phyloP scores from a whole-genome alignment of 176 grass and related monocot genomes.

The Oryza brachyantha region DNA sequence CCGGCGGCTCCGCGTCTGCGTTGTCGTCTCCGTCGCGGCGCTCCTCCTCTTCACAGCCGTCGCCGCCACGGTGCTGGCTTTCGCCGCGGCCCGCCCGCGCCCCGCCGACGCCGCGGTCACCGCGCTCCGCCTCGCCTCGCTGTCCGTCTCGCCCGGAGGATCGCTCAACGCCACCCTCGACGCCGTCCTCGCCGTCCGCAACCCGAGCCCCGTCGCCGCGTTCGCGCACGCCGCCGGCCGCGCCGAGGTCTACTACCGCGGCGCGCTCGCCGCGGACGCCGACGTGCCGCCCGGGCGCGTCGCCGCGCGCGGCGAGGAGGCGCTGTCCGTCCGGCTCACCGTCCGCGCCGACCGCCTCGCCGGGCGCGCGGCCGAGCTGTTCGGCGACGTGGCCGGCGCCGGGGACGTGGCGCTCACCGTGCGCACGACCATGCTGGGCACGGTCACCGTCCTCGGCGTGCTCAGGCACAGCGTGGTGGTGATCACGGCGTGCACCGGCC shows the following conservation, averaged over 20 bases:
- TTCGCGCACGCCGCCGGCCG: slow-evolving; percentile 22
- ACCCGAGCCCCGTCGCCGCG: slow-evolving; percentile 17
- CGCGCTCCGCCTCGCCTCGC: neutral
- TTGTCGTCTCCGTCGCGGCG: neutral
- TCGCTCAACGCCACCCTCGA: slow-evolving; percentile 27
- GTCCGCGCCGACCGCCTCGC: slow-evolving; percentile 15
- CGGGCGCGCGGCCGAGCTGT: neutral
- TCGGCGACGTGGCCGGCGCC: neutral
- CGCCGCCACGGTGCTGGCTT: neutral
- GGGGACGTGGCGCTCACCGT: slow-evolving; percentile 13
- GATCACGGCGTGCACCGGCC: neutral
- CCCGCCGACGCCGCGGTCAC: neutral
- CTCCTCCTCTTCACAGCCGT: neutral
- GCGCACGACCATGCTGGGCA: slow-evolving; percentile 16
- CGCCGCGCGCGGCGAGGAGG: neutral
- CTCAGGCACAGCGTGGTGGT: slow-evolving; percentile 9
- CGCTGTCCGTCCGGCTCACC: neutral
- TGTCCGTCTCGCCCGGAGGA: slow-evolving; percentile 5
- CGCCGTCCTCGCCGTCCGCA: slow-evolving; percentile 22
- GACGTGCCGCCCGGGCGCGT: neutral
- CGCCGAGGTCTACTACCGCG: slow-evolving; percentile 37
- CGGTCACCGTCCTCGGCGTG: neutral
- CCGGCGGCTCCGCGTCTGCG: neutral
- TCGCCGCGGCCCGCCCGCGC: slow-evolving; percentile 1
- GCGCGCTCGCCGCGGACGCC: slow-evolving; percentile 20